Percentiles rank a stretch among this genome's conserved stretches.
These are phyloP conservation scores for Alternaria dauci DNA, from an alignment of 2,329 filamentous ascomycete species.

Conservation along the genomic window DNA sequence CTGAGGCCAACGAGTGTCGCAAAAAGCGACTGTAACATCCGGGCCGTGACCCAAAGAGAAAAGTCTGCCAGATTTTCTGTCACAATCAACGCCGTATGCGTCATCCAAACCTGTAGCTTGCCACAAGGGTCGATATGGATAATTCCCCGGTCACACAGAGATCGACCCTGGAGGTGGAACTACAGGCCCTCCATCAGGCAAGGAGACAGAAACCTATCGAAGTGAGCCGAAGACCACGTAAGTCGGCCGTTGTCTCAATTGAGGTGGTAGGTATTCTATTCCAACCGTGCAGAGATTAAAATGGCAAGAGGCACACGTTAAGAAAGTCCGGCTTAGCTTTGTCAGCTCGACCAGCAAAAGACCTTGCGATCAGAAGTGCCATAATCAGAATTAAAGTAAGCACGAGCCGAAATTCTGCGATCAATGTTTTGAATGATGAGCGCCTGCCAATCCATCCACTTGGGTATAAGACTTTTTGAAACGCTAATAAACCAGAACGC, in stretches of 20 bases:
- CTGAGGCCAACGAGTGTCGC: not conserved
- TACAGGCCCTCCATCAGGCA: not conserved
- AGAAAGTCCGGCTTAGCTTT: not conserved
- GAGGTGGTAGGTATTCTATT: not conserved
- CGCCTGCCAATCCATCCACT: not conserved
- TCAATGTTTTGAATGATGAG: not conserved
- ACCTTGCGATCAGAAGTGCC: not conserved
- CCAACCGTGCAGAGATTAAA: not conserved
- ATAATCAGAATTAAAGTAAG: too few species aligned
- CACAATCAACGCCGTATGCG: not conserved
- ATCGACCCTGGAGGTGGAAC: not conserved
- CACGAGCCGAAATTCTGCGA: not conserved
- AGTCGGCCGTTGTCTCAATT: not conserved
- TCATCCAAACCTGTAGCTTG: not conserved
- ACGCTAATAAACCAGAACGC: conserved; percentile 18
- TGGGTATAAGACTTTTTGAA: not conserved
- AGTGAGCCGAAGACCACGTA: not conserved
- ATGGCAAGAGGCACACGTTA: not conserved
- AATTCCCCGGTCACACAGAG: not conserved
- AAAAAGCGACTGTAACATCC: not conserved
- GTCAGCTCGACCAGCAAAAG: not conserved
- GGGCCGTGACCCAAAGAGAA: not conserved
- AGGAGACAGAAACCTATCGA: too few species aligned
- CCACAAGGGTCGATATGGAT: not conserved
- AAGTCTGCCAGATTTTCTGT: not conserved